Evolutionary conservation across 225 moss, liverwort and hornwort genomes (phyloP), one percentile per base, ranked within the genome.

Genomic region (Sphagnum contortum): DNA sequence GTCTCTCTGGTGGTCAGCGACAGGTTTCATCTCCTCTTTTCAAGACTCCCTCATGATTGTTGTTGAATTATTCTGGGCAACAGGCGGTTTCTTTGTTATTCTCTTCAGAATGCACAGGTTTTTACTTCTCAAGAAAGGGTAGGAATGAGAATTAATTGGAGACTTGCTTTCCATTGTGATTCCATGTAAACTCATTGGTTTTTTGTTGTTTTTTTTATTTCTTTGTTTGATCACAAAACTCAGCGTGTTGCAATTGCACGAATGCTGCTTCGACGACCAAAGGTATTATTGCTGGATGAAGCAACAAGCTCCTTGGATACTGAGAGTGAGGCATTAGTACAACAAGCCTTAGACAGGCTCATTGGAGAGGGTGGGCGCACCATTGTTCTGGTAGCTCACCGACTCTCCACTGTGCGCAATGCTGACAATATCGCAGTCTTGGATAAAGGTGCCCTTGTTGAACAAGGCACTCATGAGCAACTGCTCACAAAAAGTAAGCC

Each of bases 321-420:
- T 4, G 98, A 98, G 72, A 98, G 98, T 70, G 98, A 98, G 76
- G 98, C 93, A n/a, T 68, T 89, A 72, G 98, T 98, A 65, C 98
- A 98, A 64, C 86, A 93, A 74, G 98, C 98, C 48, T 80, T 98
- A 60, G 98, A 98, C 73, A 83, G 93, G 55, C 71, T 98, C 44
- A 93, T 98, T 55, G 89, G 77, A 55, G 98, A 93, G 70, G 91
- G 93, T 29, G 89, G 91, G 12, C 83, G 93, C 56, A 98, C 98
- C 12, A 89, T 98, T 70, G 93, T 98, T 55, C 73, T 98, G 48
- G 98, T 98, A 57, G 98, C 98, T 2, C 98, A 98, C 76, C 77
- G 98, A 10, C 84, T 98, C 48, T 98, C 98, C 44, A 98, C 98
- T 47, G 98, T 98, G 50, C 89, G 90, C 10, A 91, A 93, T 77